Evolutionary conservation across 805 yeast species (phyloP), one percentile per base, ranked within the genome.

Genomic region (Candida germanica): DNA sequence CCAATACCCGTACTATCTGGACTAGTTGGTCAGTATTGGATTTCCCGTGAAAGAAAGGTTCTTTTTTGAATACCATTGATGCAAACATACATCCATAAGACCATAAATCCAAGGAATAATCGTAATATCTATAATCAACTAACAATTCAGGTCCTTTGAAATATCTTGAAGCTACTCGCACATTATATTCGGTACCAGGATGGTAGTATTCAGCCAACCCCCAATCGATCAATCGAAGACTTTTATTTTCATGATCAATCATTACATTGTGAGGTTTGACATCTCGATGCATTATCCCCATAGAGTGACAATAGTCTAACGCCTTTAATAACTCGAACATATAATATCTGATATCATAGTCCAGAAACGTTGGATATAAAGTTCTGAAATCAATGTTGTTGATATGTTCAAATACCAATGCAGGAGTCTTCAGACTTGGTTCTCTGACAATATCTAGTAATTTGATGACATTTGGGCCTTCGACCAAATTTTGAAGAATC

Each of bases 241-340:
- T 64, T 47, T 72, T 74, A 30, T 55, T 58, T 17, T 69, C 64
- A 43, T 87, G 95, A 61, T 88, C 95, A 48, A 87, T 87, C 95
- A 87, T 87, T 29, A 87, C 87, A 54, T 87, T 87, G 59, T 87
- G 96, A 8, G 96, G 96, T 57, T 87, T 87, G 33, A 87, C 96
- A 61, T 87, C 96, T 56, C 96, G 71, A 61, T 87, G 96, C 83
- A 87, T 87, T 46, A 89, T 87, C 24, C 97, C 97, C 82, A 84
- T 84, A 5, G 94, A 83, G 64, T 89, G 97, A 36, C 87, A 82
- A 59, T 75, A 88, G 64, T 89, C 94, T 45, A 89, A 71, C 0
- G 96, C 96, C 39, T 69, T 73, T 50, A 89, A 71, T 46, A 89
- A 68, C 62, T 88, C 93, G 46, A 71, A 79, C 77, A 89, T 86